Base-by-base conservation (phyloP, 257 asterid species). In the Nicotiana benthamiana region DNA sequence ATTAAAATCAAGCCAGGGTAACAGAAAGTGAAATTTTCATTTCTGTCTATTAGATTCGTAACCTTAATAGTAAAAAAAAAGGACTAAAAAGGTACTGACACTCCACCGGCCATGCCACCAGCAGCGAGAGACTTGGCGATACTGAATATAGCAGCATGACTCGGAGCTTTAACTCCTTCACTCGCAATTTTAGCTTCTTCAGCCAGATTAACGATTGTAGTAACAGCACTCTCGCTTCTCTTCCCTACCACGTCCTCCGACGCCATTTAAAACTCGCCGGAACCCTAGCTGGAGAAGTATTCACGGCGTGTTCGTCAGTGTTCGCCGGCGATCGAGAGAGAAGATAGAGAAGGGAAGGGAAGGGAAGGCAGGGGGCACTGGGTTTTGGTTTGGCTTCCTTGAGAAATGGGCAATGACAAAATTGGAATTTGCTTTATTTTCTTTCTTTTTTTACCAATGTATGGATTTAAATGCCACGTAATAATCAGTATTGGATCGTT, bases 51-150 rank as follows among this genome's bases (percentile, higher is more conserved):
- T 28, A 0, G 6, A 22, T 26, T 26, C 36, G 0, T 11, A 26
- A 51, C 2, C 65, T 9, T 5, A 1, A 26, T 34, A 40, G n/a
- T 8, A 22, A 22, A 61, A 62, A 22, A 22, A 1, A 9, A 40
- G 34, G 34, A 20, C 17, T 9, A 32, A 10, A 22, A 60, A 60
- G 15, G 26, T 13, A 85, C 99, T 89, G 57, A 95, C 99, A 95
- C 92, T 86, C 98, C 98, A 66, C 99, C 99, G 12, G 99, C 98
- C 20, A 91, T 97, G n/a, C 99, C 99, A 40, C 98, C 99, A 53
- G 98, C 97, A 43, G 92, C 86, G 59, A 95, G 96, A 77, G 99
- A 95, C 87, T 95, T 95, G 92, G 90, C 85, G 75, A 95, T 87
- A 80, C 86, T 89, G 83, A 87, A 90, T 30, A 94, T 13, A 70